Evolutionary conservation across 2,329 filamentous ascomycete species (phyloP), one percentile per base, ranked within the genome.

Genomic region (Coleophoma crateriformis): DNA sequence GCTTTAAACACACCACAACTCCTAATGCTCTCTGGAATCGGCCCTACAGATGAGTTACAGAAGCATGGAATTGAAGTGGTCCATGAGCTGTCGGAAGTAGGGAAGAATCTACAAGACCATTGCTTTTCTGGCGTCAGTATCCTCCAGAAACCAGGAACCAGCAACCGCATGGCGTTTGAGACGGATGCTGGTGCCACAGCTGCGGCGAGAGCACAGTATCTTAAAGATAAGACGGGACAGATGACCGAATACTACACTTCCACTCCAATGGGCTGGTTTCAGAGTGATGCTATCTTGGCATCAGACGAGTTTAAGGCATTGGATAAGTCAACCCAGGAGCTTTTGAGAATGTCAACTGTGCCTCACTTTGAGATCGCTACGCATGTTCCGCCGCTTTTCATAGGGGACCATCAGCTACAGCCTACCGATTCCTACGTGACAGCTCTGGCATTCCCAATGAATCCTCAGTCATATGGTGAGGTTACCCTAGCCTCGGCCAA

Each of bases 351-450:
- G 17, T 67, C 72, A 13, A 79, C 75, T 0, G 70, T 84, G 2
- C 82, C 82, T 0, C 72, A 77, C 44, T 82, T 73, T 54, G 82
- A 85, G 55, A 61, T 84, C 14, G 49, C 74, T 8, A 73, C 68
- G 56, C 58, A 60, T 19, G 44, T 50, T 10, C 58, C 56, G 8
- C 58, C 57, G 11, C 54, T 60, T 33, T 58, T 66, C 34, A 45
- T 71, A 0, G 75, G 75, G 0, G 59, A 64, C 1, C 67, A 73
- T 34, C 60, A 44, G 2, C 45, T 68, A 0, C 46, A 58, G 4
- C 56, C 61, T 1, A 59, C 63, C 4, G 65, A 71, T 14, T 69
- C 68, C 65, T 76, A 76, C 56, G 62, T 68, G 1, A 70, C 66
- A 32, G 52, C 78, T 4, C 51, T 71, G 0, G 68, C 74, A 1